phyloP scores from a whole-genome alignment of 352 stramenopile genomes.

The Globisporangium echinulatum region DNA sequence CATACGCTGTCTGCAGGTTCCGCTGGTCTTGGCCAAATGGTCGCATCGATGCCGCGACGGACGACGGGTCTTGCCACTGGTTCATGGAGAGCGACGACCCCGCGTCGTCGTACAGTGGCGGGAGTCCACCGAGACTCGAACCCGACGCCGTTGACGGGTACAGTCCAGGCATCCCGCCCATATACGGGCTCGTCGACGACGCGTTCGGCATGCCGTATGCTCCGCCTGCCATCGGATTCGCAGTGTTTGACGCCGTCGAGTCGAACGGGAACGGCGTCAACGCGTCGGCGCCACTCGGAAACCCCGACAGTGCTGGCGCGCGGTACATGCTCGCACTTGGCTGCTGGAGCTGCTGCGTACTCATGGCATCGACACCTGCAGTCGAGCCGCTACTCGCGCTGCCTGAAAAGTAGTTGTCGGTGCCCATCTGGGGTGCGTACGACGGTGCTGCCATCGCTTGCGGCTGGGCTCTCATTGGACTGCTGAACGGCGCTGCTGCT shows the following conservation, averaged over 20 bases:
- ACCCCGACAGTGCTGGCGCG: neutral
- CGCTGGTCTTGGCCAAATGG: conserved; percentile 7
- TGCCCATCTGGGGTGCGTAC: neutral
- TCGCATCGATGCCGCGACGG: conserved; percentile 8
- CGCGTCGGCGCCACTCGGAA: conserved; percentile 11
- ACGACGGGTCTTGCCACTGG: conserved; percentile 17
- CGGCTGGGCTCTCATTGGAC: neutral
- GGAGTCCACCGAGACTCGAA: conserved; percentile 20
- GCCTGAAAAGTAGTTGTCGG: neutral
- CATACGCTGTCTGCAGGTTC: conserved; percentile 5
- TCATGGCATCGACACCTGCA: conserved; percentile 3
- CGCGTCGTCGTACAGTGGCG: conserved; percentile 19
- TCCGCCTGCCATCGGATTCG: conserved; percentile 1
- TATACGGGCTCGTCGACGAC: conserved; percentile 18
- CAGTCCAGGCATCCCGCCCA: conserved; percentile 23
- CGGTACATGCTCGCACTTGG: conserved; percentile 12
- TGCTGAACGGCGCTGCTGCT: neutral
- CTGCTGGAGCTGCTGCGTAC: conserved; percentile 2
- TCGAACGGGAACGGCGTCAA: conserved; percentile 29
- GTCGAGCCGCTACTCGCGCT: conserved; percentile 3
- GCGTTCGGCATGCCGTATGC: conserved; percentile 19
- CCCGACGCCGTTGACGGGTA: conserved; percentile 15
- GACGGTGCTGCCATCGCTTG: neutral
- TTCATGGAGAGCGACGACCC: conserved; percentile 10
- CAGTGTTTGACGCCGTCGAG: conserved; percentile 19